Conservation (phyloP, 1,284 basidiomycete species). For the Apiotrichum siamense region DNA sequence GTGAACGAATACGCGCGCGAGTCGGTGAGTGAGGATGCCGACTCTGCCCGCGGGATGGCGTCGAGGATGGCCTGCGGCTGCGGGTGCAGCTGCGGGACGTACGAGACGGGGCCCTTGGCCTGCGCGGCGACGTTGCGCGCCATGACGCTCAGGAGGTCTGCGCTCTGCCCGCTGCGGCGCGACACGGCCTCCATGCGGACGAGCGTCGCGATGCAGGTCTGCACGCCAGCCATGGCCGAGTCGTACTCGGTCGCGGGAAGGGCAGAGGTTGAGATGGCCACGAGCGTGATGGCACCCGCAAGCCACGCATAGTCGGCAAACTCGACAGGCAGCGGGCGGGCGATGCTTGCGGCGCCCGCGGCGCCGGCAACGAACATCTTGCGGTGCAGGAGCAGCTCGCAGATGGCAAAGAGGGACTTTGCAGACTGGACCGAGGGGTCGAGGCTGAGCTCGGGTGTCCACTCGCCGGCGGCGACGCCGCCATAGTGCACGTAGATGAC, state of each 20-base stretch:
- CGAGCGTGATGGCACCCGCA: neutral
- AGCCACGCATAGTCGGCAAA: conserved; percentile 4
- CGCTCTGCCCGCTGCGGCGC: neutral
- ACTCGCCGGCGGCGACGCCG: conserved; percentile 57
- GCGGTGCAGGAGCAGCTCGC: conserved; percentile 18
- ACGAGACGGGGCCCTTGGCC: neutral
- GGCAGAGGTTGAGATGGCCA: conserved; percentile 2
- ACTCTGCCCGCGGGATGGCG: neutral
- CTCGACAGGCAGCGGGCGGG: neutral
- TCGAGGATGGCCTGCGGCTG: too few relatives aligned
- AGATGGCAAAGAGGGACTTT: neutral
- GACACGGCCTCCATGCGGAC: conserved; percentile 50
- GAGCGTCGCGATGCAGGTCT: conserved; percentile 61
- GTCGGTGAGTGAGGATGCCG: neutral
- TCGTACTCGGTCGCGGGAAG: conserved; percentile 32
- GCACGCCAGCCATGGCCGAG: conserved; percentile 62
- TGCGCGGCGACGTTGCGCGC: neutral
- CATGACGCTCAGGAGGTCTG: neutral
- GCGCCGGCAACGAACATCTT: neutral
- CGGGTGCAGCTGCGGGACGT: neutral
- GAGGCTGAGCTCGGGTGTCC: conserved; percentile 46
- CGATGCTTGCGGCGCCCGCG: neutral
- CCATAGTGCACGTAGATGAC: conserved; percentile 68
- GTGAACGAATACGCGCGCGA: neutral
- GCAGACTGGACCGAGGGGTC: conserved; percentile 43